Evolutionary conservation across 441 rosid species (phyloP), one percentile per base, ranked within the genome.

Genomic region (Arabidopsis hybrid): DNA sequence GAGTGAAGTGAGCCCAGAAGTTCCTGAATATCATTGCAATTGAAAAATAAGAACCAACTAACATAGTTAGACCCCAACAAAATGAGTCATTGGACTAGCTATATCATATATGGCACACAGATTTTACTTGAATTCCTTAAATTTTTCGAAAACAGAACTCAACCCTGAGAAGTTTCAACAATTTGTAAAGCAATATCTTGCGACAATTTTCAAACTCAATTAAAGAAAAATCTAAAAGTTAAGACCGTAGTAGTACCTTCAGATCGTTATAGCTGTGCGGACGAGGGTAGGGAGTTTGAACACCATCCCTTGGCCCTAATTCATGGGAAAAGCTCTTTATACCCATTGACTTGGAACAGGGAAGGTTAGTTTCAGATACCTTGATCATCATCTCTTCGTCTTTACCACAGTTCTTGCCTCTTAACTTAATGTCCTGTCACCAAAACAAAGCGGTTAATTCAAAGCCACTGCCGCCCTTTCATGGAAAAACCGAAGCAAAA

Each of bases 241-340:
- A 36, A n/a, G 49, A 49, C 13, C 0, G 36, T 31, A 21, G 49
- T 3, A 12, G 52, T 77, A 86, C 97, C 95, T 83, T 85, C 70
- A 91, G 80, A 80, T 91, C 88, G n/a, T 82, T 86, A 81, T 80
- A 89, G 81, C 93, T 89, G 69, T 85, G 93, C 10, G 91, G 85
- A 76, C 95, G 89, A 65, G 88, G 84, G 60, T 76, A 46, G 6
- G 82, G 57, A 68, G 80, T 74, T 69, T 77, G 82, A 79, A 85
- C 83, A 78, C 95, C 91, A 74, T 88, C 92, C 65, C 80, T 83
- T 9, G 90, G 90, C 69, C 91, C 95, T 53, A 91, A 77, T 60
- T 91, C 97, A 83, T 91, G 95, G 21, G 97, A 91, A 75, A 82
- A 89, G 71, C 95, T 91, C 81, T 91, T 91, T 40, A 89, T 49